Evolutionary conservation across 1,284 basidiomycete genomes (phyloP).

Genomic region (Porodaedalea pini): DNA sequence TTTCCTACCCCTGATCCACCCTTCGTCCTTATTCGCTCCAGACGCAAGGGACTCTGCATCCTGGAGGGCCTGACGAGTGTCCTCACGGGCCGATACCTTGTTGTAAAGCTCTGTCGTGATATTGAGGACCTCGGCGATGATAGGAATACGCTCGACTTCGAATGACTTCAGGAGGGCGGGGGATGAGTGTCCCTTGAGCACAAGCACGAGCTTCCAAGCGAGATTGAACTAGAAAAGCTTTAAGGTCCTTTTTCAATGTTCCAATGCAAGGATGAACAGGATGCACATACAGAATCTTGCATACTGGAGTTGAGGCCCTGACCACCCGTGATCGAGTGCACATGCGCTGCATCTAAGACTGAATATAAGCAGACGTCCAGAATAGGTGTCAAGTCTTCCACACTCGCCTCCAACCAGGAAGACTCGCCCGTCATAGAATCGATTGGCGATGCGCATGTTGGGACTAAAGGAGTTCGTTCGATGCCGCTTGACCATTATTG

Average conservation of each 20-base stretch:
- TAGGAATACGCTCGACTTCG: constrained; percentile 35
- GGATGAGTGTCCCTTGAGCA: constrained; percentile 32
- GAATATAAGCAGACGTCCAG: no score
- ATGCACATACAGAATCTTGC: no score
- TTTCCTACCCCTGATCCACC: constrained; percentile 10
- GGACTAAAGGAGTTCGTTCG: no score
- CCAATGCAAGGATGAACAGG: constrained; percentile 2
- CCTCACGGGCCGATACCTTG: no score
- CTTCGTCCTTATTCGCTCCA: no score
- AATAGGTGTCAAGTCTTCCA: not conserved
- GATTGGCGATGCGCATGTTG: constrained; percentile 37
- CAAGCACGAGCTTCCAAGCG: constrained; percentile 35
- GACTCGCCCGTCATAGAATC: constrained; percentile 32
- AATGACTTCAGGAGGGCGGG: constrained; percentile 35
- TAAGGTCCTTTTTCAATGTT: constrained; percentile 10
- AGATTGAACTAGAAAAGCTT: no score
- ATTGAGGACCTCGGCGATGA: constrained; percentile 37
- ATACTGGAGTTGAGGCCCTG: constrained; percentile 45
- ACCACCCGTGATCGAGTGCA: constrained; percentile 44
- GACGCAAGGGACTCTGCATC: not conserved
- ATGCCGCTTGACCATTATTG: no score
- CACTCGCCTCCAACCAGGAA: constrained; percentile 36
- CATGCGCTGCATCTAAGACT: constrained; percentile 40
- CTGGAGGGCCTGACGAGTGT: not conserved
- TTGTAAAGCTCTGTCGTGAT: constrained; percentile 6